phyloP scores from a whole-genome alignment of 2,329 filamentous ascomycete species.

The Lasiodiplodia sp. region DNA sequence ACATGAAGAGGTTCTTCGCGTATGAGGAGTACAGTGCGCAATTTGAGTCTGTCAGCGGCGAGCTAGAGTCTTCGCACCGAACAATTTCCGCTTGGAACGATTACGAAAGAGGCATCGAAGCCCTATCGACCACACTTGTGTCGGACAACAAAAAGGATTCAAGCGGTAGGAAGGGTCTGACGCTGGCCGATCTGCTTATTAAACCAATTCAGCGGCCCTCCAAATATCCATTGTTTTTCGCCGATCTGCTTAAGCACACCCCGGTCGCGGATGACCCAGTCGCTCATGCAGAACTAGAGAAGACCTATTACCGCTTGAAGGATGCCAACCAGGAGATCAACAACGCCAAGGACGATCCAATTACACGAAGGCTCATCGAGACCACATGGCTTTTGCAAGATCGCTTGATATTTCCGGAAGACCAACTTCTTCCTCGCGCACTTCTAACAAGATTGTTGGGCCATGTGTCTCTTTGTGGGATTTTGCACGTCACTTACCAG shows the following conservation, averaged over 20 bases:
- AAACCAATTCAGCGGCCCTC: conserved; percentile 96
- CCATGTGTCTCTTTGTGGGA: conserved; percentile 80
- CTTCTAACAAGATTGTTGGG: conserved; percentile 74
- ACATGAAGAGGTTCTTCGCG: conserved; percentile 82
- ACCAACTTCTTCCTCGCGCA: conserved; percentile 49
- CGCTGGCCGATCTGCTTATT: conserved; percentile 84
- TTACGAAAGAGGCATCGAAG: conserved; percentile 86
- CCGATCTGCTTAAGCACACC: conserved; percentile 82
- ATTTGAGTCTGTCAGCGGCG: conserved; percentile 83
- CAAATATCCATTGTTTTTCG: conserved; percentile 87
- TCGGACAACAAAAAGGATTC: conserved; percentile 71
- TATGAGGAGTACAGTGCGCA: conserved; percentile 94
- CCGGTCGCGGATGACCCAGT: conserved; percentile 85
- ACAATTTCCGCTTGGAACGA: conserved; percentile 76
- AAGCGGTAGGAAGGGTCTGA: conserved; percentile 76
- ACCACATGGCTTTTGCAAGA: conserved; percentile 88
- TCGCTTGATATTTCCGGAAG: conserved; percentile 75
- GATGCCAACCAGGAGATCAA: conserved; percentile 83
- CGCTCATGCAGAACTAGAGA: conserved; percentile 80
- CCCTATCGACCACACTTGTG: conserved; percentile 76
- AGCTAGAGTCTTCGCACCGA: conserved; percentile 73
- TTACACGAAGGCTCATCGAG: conserved; percentile 73
- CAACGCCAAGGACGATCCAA: conserved; percentile 77
- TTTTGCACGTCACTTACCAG: conserved; percentile 84
- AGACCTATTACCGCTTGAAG: conserved; percentile 73